Percentiles rank a stretch among this genome's conserved stretches.
These are phyloP conservation scores for Apiotrichum laibachii DNA, from an alignment of 1,284 basidiomycete genomes.

Conservation along the genomic window DNA sequence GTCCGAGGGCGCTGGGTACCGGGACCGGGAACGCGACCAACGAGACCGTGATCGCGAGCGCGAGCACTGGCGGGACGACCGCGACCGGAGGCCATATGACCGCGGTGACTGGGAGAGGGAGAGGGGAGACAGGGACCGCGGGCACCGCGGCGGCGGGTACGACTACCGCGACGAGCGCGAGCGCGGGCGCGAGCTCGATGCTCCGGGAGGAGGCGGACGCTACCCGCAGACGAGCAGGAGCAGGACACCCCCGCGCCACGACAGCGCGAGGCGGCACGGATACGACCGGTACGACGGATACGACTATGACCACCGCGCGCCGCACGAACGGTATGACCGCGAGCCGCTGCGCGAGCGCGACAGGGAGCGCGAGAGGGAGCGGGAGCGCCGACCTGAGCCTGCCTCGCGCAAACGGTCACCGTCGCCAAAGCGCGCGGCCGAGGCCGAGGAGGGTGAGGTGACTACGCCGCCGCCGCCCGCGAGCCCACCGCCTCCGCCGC, in stretches of 20 bases:
- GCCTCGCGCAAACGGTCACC: not conserved
- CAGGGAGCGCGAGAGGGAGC: not conserved
- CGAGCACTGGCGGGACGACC: not conserved
- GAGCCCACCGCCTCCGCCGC: conserved; percentile 1
- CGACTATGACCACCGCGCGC: not conserved
- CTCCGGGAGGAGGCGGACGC: too few species aligned
- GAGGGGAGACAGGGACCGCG: too few species aligned
- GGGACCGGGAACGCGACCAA: not conserved
- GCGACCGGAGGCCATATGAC: not conserved
- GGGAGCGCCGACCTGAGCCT: not conserved
- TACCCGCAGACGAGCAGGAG: too few species aligned
- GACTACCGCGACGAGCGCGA: conserved; percentile 1
- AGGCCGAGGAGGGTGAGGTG: conserved; percentile 13
- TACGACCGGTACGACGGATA: not conserved
- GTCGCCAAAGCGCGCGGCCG: conserved; percentile 9
- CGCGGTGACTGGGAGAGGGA: not conserved
- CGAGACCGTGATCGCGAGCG: not conserved
- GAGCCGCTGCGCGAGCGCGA: not conserved
- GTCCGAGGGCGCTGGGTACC: not conserved
- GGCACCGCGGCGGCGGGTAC: not conserved
- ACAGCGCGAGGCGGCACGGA: not conserved
- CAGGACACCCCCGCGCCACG: too few species aligned
- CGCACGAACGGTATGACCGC: conserved; percentile 5
- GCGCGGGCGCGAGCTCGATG: not conserved
- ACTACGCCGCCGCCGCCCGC: not conserved